Percentiles rank a stretch among this genome's conserved stretches.
These are phyloP conservation scores for Lathyrus sativus DNA, from an alignment of 306 rosid genomes.

Conservation along the genomic window DNA sequence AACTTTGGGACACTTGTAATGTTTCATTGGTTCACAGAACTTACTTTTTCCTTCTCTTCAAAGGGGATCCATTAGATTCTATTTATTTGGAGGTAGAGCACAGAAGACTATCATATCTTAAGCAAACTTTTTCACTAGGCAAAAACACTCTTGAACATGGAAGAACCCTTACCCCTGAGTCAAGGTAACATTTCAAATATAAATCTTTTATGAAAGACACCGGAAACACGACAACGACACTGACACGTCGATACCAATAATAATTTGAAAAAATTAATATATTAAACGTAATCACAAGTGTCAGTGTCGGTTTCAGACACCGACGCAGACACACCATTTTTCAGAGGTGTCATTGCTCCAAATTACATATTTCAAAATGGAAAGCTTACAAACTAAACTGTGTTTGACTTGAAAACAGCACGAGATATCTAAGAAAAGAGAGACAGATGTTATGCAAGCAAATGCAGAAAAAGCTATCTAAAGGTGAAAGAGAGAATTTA, in stretches of 20 bases:
- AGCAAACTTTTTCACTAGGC: slow-evolving; percentile 58
- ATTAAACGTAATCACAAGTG: too few species aligned
- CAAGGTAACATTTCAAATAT: slow-evolving; percentile 55
- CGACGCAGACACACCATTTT: too few species aligned
- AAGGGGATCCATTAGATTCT: slow-evolving; percentile 79
- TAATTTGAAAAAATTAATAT: too few species aligned
- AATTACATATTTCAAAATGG: not conserved
- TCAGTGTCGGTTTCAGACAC: too few species aligned
- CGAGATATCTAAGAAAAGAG: slow-evolving; percentile 64
- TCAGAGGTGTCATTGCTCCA: too few species aligned
- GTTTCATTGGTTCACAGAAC: slow-evolving; percentile 93
- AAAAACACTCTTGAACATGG: slow-evolving; percentile 65
- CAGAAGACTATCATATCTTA: slow-evolving; percentile 76
- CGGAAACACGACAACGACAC: too few species aligned
- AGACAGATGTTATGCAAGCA: slow-evolving; percentile 83
- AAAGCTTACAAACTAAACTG: not conserved
- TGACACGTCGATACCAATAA: too few species aligned
- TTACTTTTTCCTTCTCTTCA: slow-evolving; percentile 82
- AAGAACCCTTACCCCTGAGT: slow-evolving; percentile 49
- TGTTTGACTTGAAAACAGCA: slow-evolving; percentile 49
- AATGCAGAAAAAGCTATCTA: slow-evolving; percentile 64
- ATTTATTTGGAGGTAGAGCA: slow-evolving; percentile 88
- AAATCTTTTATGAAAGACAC: not conserved
- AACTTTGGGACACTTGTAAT: slow-evolving; percentile 84
- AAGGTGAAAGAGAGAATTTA: slow-evolving; percentile 61